Evolutionary conservation across 1,284 basidiomycete species (phyloP).

Genomic region (Inonotus hispidus): DNA sequence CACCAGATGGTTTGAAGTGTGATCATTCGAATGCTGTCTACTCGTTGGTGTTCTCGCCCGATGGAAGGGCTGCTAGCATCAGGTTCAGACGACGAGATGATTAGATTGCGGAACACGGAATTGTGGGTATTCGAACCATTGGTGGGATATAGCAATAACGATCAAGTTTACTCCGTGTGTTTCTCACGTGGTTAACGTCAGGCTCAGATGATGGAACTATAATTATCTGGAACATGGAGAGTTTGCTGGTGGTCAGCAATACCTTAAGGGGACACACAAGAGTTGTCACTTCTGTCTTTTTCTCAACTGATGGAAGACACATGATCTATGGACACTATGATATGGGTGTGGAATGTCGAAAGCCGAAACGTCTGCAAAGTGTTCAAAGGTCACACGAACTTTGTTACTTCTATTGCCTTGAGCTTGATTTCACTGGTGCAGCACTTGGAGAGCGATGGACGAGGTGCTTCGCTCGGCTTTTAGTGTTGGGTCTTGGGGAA

Average conservation of each 20-base stretch:
- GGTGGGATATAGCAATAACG: neutral
- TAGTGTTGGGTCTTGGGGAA: no score
- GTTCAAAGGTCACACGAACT: no score
- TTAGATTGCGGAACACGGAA: neutral
- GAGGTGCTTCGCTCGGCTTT: no score
- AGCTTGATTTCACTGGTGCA: no score
- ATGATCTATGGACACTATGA: constrained; percentile 95
- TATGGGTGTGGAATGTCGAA: no score
- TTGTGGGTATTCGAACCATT: neutral
- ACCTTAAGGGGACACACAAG: neutral
- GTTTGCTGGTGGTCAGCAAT: neutral
- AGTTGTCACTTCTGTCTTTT: constrained; percentile 1
- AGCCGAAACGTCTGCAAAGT: no score
- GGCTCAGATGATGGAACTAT: constrained; percentile 3
- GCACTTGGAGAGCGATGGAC: no score
- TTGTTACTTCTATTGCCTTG: no score
- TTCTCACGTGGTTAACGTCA: neutral
- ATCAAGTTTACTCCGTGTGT: neutral
- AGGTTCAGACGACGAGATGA: no score
- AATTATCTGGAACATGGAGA: neutral
- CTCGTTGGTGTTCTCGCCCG: no score
- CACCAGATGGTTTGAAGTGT: neutral
- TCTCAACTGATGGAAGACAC: constrained; percentile 13
- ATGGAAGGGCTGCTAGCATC: neutral
- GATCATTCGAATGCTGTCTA: no score